Conservation (phyloP, 2,329 filamentous ascomycete species). For the Alternaria angustiovoidea region DNA sequence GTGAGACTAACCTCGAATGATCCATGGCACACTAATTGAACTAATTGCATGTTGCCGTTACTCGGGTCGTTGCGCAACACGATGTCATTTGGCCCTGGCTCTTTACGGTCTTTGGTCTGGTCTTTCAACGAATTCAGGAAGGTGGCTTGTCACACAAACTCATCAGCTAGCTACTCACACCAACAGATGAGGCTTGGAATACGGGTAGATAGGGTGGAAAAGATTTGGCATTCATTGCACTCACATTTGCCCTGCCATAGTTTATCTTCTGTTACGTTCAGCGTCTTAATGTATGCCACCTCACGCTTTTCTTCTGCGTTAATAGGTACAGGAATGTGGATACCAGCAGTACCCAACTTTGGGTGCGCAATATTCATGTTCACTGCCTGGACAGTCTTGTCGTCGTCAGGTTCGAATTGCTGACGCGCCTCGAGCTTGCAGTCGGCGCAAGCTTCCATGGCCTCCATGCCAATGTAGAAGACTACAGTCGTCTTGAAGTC, state of each 20-base stretch:
- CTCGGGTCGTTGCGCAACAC: conserved; percentile 69
- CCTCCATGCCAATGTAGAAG: conserved; percentile 84
- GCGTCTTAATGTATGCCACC: conserved; percentile 74
- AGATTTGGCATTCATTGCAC: conserved; percentile 21
- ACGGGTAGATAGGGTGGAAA: background rate
- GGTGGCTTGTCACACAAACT: conserved; percentile 60
- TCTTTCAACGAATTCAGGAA: conserved; percentile 66
- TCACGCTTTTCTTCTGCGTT: conserved; percentile 66
- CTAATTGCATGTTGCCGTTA: conserved; percentile 79
- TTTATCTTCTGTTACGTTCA: conserved; percentile 68
- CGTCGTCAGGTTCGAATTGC: conserved; percentile 54
- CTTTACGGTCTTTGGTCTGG: conserved; percentile 57
- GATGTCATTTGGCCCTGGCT: conserved; percentile 44
- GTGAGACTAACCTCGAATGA: conserved; percentile 68
- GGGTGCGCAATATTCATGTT: conserved; percentile 72
- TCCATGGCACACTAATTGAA: conserved; percentile 90
- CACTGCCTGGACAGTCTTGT: conserved; percentile 67
- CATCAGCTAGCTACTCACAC: conserved; percentile 21
- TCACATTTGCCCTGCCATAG: conserved; percentile 81
- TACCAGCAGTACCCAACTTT: conserved; percentile 77
- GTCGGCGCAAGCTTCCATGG: conserved; percentile 61
- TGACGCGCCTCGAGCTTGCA: conserved; percentile 63
- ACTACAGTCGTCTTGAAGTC: conserved; percentile 78
- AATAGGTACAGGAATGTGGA: conserved; percentile 71
- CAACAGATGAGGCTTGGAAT: too few relatives aligned